Evolutionary conservation across 2,329 filamentous ascomycete genomes (phyloP), one percentile per base, ranked within the genome.

Genomic region (Ilyonectria robusta): DNA sequence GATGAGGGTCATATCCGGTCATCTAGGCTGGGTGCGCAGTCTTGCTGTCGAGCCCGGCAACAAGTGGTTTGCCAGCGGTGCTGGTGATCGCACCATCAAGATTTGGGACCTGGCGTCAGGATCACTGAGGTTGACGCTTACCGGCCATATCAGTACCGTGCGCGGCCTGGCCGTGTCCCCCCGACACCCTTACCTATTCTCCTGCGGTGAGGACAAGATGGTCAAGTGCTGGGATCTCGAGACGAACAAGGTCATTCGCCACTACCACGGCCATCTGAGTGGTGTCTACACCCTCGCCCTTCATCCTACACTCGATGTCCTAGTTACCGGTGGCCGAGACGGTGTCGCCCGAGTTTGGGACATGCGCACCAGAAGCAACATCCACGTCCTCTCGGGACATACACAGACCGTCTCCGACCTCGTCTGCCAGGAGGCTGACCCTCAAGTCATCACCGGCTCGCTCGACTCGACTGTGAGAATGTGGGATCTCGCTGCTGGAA

Each of bases 151-250:
- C 76, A 97, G 94, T 55, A 97, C 94, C 5, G 95, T 98, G 1
- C 91, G 95, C 59, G 96, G 96, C 2, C 87, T 99, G 54, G 96
- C 95, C 0, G 94, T 99, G 8, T 97, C 94, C 21, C 93, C 95
- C 17, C 87, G 96, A 53, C 96, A 99, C 82, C 97, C 96, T 0
- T 99, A 99, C 78, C 88, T 99, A 10, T 99, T 99, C 82, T 97
- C 94, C 11, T 99, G 96, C 77, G 97, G 94, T 65, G 96, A 99
- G 82, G 96, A 99, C 81, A 99, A 99, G 85, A 98, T 98, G 95
- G 96, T 99, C 69, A 99, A 99, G 83, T 99, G 96, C 83, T 99
- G 96, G 96, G 96, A 99, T 84, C 84, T 99, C 72, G 96, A 99
- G 82, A 98, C 95, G n/a, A 99, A 99, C 85, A 98, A 98, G 82